Evolutionary conservation across 768 basidiomycete species (phyloP).

Genomic region (Psilocybe azurescens): DNA sequence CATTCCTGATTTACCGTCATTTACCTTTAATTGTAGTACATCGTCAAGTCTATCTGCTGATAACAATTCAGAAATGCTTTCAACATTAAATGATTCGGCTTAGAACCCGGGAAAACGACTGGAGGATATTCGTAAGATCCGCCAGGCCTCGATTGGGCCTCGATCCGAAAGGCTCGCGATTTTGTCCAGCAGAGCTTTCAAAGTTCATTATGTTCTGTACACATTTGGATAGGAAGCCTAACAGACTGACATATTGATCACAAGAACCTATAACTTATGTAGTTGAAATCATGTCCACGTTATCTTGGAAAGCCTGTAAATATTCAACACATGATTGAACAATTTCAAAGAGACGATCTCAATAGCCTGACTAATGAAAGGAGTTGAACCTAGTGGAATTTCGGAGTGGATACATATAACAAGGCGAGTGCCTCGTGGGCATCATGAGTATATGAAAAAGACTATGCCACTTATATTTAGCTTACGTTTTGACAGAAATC

Average conservation of each 20-base stretch:
- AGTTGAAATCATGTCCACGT: background rate
- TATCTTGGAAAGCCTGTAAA: background rate
- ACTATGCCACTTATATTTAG: background rate
- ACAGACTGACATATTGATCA: constrained; percentile 8
- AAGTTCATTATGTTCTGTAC: background rate
- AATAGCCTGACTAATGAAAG: no score
- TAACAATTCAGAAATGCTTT: background rate
- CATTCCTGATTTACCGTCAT: background rate
- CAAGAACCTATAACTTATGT: background rate
- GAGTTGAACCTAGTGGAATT: no score
- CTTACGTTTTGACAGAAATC: background rate
- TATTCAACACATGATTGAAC: background rate
- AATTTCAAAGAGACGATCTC: no score
- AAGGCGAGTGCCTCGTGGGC: no score
- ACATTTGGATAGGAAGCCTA: constrained; percentile 7
- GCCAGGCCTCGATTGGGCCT: constrained; percentile 23
- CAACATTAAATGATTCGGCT: constrained; percentile 10
- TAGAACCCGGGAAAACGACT: constrained; percentile 19
- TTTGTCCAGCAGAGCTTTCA: constrained; percentile 14
- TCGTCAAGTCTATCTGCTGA: background rate
- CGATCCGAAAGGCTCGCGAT: constrained; percentile 31
- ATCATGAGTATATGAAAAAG: background rate
- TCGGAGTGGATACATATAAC: no score
- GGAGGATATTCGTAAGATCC: constrained; percentile 24
- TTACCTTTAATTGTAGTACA: background rate